Conservation (phyloP, 768 basidiomycete genomes). For the Tylopilus intermedius region DNA sequence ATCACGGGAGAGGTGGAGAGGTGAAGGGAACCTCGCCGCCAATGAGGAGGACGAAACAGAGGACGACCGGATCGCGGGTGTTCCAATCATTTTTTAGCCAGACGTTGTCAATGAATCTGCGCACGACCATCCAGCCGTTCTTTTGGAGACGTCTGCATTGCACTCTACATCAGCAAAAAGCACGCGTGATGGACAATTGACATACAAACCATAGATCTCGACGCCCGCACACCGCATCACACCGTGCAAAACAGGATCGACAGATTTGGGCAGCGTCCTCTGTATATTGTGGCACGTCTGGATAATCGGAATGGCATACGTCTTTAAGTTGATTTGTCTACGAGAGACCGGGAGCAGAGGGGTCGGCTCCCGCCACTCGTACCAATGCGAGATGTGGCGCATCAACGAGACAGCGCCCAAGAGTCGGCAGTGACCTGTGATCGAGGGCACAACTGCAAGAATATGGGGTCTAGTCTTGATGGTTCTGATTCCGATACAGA, state of each 20-base stretch:
- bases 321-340: constrained; percentile 44
- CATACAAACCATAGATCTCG: constrained; percentile 94
- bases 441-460: constrained; percentile 60
- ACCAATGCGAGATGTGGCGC: constrained; percentile 75
- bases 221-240: constrained; percentile 75
- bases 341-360: constrained; percentile 19
- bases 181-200: constrained; percentile 12
- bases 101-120: constrained; percentile 77
- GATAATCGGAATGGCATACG: constrained; percentile 82
- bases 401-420: constrained; percentile 79
- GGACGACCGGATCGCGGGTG: constrained; percentile 74
- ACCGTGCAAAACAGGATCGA: constrained; percentile 77
- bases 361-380: constrained; percentile 57
- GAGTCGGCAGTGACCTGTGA: constrained; percentile 81
- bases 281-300: constrained; percentile 79
- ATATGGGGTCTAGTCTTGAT: constrained; percentile 30
- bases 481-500: constrained; percentile 43
- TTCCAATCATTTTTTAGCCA: constrained; percentile 88
- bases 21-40: constrained; percentile 67
- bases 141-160: constrained; percentile 43
- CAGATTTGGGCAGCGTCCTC: constrained; percentile 59
- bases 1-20: background rate
- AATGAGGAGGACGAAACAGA: constrained; percentile 77
- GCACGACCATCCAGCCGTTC: constrained; percentile 81
- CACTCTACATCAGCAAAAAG: constrained; percentile 12